These are phyloP conservation scores for Lachancea kluyveri DNA, from an alignment of 805 yeast genomes.

Conservation along the genomic window DNA sequence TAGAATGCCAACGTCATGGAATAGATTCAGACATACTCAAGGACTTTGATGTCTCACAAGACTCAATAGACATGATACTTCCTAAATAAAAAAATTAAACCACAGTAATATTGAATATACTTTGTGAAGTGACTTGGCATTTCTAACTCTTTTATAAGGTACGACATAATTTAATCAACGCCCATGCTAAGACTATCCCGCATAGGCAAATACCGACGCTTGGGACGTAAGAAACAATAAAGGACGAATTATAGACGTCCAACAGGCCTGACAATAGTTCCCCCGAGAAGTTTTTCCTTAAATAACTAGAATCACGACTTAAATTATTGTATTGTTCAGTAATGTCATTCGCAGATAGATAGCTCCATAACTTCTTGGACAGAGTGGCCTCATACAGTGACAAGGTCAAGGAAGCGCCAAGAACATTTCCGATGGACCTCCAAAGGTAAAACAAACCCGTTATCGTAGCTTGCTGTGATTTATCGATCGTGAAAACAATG, in stretches of 20 bases:
- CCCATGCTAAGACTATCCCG: too few species aligned
- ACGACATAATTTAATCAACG: too few species aligned
- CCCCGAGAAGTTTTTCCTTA: conserved; percentile 22
- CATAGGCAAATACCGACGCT: conserved; percentile 13
- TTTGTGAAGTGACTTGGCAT: conserved; percentile 2
- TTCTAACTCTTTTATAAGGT: too few species aligned
- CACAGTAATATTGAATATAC: neutral
- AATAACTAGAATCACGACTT: conserved; percentile 25
- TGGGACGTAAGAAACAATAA: conserved; percentile 26
- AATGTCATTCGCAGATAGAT: conserved; percentile 23
- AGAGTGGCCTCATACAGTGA: conserved; percentile 33
- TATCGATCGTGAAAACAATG: conserved; percentile 40
- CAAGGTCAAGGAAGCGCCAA: conserved; percentile 40
- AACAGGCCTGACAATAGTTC: conserved; percentile 13
- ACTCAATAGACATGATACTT: conserved; percentile 15
- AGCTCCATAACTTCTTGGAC: conserved; percentile 27
- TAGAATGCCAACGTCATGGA: conserved; percentile 19
- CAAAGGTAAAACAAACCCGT: conserved; percentile 45
- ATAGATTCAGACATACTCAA: conserved; percentile 12
- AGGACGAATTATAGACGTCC: conserved; percentile 21
- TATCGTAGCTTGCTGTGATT: conserved; percentile 41
- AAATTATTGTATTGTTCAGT: conserved; percentile 18
- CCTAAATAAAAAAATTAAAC: conserved; percentile 7
- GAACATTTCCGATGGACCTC: conserved; percentile 42
- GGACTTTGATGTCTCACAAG: conserved; percentile 15